These are phyloP conservation scores for Linum usitatissimum DNA, from an alignment of 345 rosid genomes.

Conservation along the genomic window DNA sequence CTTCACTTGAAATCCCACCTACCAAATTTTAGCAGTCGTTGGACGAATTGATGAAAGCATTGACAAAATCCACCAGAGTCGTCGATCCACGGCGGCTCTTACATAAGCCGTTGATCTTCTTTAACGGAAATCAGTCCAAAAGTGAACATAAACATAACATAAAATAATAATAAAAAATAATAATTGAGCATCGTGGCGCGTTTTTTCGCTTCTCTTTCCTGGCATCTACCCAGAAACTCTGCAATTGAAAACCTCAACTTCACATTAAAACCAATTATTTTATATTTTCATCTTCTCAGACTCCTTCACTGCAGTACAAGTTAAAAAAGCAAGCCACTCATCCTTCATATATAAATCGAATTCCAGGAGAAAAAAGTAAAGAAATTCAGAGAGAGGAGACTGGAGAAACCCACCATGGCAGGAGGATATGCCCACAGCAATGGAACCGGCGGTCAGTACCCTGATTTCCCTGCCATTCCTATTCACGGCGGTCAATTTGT, in stretches of 20 bases:
- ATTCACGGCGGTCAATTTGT: conserved; percentile 63
- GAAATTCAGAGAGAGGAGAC: conserved; percentile 3
- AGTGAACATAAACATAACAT: neutral
- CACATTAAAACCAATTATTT: too few species aligned
- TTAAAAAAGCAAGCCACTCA: neutral
- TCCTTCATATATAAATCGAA: neutral
- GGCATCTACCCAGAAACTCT: conserved; percentile 33
- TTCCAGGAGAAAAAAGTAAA: neutral
- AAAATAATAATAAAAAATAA: too few species aligned
- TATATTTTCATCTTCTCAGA: too few species aligned
- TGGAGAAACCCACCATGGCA: conserved; percentile 25
- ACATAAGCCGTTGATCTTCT: conserved; percentile 12
- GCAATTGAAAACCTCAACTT: too few species aligned
- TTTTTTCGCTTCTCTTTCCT: conserved; percentile 48
- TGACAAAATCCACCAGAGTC: conserved; percentile 1
- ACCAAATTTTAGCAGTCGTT: neutral
- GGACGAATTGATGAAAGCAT: neutral
- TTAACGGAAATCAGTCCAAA: neutral
- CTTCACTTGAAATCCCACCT: neutral
- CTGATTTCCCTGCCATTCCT: conserved; percentile 62
- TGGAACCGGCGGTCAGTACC: conserved; percentile 29
- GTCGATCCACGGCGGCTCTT: conserved; percentile 20
- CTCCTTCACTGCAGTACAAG: too few species aligned
- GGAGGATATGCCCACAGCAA: conserved; percentile 22
- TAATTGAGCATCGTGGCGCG: conserved; percentile 12